Percentiles rank a stretch among this genome's conserved stretches.
Evolutionary conservation across 148 eudicot species (phyloP).

Genomic region (Drosera capensis): DNA sequence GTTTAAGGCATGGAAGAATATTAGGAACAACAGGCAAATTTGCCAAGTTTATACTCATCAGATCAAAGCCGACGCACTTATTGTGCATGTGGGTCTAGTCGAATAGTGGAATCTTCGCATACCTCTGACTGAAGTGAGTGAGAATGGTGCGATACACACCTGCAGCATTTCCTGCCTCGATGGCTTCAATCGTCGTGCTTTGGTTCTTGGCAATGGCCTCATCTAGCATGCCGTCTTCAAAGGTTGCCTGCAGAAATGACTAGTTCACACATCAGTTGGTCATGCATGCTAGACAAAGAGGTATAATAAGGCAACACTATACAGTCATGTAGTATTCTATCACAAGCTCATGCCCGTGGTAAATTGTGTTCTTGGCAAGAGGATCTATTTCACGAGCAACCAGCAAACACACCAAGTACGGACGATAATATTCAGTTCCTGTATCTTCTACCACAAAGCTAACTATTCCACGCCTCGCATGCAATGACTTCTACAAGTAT

Average conservation of each 20-base stretch:
- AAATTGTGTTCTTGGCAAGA: no score
- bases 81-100: slow-evolving; percentile 68
- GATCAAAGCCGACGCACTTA: slow-evolving; percentile 75
- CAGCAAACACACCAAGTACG: no score
- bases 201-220: slow-evolving; percentile 92
- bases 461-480: no score
- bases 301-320: no score
- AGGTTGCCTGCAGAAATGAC: slow-evolving; percentile 67
- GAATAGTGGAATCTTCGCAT: slow-evolving; percentile 86
- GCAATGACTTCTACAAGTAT: no score
- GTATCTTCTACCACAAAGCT: no score
- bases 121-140: slow-evolving; percentile 93
- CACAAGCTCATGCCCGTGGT: no score
- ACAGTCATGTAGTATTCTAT: no score
- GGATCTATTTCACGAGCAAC: no score
- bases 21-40: slow-evolving; percentile 63
- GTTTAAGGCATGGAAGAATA: slow-evolving; percentile 63
- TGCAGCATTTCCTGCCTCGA: slow-evolving; percentile 63
- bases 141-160: slow-evolving; percentile 79
- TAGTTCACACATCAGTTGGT: neutral
- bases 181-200: slow-evolving; percentile 85
- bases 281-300: no score
- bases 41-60: slow-evolving; percentile 88
- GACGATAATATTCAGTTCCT: no score
- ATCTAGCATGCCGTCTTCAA: slow-evolving; percentile 71